Evolutionary conservation across 805 yeast genomes (phyloP), one percentile per base, ranked within the genome.

Genomic region (Clavispora fructus): DNA sequence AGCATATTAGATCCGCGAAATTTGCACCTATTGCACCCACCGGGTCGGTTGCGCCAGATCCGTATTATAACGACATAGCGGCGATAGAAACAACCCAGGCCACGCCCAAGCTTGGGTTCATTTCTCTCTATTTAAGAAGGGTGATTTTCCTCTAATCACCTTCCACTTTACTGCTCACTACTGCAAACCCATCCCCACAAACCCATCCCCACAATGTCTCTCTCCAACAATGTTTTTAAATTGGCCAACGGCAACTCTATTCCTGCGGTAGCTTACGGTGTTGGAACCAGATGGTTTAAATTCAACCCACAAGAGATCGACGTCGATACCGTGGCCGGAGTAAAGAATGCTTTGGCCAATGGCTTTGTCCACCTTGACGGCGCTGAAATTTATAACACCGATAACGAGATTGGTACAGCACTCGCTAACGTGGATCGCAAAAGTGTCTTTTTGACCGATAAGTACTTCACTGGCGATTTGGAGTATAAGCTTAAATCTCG

Each of bases 281-380:
- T 78, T 3, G 73, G 71, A 8, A 71, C 78, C 41, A 70, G 69
- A 50, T 75, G 79, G 79, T 68, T 64, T 54, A 60, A 60, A 39
- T 19, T 25, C 17, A 55, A 58, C 40, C 32, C 35, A 31, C 64
- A 67, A 13, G 64, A 62, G 13, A 35, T 58, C 38, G 60, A 62
- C 47, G 46, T 56, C 16, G 52, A 56, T 10, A 61, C 78, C 39
- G 79, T 75, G 7, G 68, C 72, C 5, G 72, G 78, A 19, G 51
- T 82, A 25, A 48, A 60, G 7, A 58, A 60, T 26, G 82, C 88
- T 2, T 57, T 84, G 19, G 63, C 73, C 2, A 58, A 61, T 13
- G 85, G 85, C 0, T 79, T 75, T 62, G 71, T 64, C 39, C 89
- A 82, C 58, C 68, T 83, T 40, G 90, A 83, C 53, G 78, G 83